Base-by-base conservation (phyloP, 352 stramenopile species). In the Phytophthora nicotianae region DNA sequence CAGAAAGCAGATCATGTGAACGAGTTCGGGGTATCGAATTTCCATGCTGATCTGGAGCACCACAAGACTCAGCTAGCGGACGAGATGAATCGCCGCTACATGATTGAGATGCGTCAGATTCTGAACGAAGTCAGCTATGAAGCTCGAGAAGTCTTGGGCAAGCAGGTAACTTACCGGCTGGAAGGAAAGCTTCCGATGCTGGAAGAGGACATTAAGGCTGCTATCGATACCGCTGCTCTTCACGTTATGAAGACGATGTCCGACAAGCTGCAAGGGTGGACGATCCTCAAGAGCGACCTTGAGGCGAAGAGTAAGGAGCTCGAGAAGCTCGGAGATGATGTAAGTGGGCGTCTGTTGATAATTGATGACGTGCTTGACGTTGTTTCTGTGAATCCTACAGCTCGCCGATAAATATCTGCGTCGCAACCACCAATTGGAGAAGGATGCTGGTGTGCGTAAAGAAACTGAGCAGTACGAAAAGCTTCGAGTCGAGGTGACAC, bases 81-180 rank as follows among this genome's bases (percentile, higher is more conserved):
- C 42, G 84, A 93, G 50, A 62, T 93, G 45, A 90, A 87, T 46
- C 75, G 84, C 17, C 82, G 82, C 2, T 93, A 93, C 52, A 81
- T 88, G 47, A 74, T 91, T 20, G 84, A 93, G 55, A 86, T 93
- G 52, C 80, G 79, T 0, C 84, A 91, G 29, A 88, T 93, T 45
- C 32, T 93, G 35, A 89, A 77, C 43, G 82, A 93, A 23, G 70
- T 87, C 5, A 83, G 77, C 24, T 91, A 74, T 43, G 71, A 68
- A 4, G 81, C 79, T 20, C 78, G 82, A 16, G 79, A 91, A 51
- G 77, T 90, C 26, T 59, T 93, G 43, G 69, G 64, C 11, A 89
- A 86, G 42, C 81, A 93, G 57, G 60, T 90, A 17, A 70, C 68
- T 38, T 70, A 76, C 14, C 74, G 63, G n/a, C 62, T 93, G 24